Percentiles rank a stretch among this genome's conserved stretches.
Conservation (phyloP, 2,329 filamentous ascomycete genomes). For the Decorospora gaudefroyi region DNA sequence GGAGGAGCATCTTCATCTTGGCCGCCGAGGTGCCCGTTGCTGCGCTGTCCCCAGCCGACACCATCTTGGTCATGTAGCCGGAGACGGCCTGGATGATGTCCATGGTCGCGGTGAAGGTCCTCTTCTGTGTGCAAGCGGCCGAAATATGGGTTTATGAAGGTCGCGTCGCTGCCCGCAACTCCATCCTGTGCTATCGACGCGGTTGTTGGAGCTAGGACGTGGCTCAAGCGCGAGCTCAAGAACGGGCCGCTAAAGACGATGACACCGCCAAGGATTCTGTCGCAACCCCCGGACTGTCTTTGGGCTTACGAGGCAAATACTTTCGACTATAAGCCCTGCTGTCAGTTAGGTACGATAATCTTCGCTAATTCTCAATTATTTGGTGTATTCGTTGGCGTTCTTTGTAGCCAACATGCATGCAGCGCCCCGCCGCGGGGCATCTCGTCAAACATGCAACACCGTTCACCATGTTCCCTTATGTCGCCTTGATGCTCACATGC, state of each 20-base stretch:
- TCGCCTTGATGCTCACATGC: no score
- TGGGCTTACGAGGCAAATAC: no score
- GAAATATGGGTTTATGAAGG: no score
- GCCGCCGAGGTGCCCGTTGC: constrained; percentile 69
- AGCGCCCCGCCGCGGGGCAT: neutral
- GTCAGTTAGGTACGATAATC: no score
- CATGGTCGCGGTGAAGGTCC: constrained; percentile 62
- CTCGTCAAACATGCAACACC: neutral
- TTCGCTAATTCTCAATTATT: no score
- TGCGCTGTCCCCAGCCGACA: constrained; percentile 76
- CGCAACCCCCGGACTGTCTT: neutral
- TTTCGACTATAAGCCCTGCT: no score
- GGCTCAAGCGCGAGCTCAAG: constrained; percentile 11
- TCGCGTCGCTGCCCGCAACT: constrained; percentile 5
- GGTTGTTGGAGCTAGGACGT: constrained; percentile 10
- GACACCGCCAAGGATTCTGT: neutral
- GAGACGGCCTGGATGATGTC: constrained; percentile 91
- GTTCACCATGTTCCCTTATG: neutral
- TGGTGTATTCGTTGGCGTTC: no score
- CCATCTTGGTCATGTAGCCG: constrained; percentile 95
- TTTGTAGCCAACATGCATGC: no score
- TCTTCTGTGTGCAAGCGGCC: no score
- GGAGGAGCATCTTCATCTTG: constrained; percentile 97
- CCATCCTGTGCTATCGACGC: constrained; percentile 15
- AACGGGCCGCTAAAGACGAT: neutral